A percentile compares a stretch with the other conserved stretches of the same genome.
phyloP scores from a whole-genome alignment of 441 rosid genomes.

The Jatropha podagrica region DNA sequence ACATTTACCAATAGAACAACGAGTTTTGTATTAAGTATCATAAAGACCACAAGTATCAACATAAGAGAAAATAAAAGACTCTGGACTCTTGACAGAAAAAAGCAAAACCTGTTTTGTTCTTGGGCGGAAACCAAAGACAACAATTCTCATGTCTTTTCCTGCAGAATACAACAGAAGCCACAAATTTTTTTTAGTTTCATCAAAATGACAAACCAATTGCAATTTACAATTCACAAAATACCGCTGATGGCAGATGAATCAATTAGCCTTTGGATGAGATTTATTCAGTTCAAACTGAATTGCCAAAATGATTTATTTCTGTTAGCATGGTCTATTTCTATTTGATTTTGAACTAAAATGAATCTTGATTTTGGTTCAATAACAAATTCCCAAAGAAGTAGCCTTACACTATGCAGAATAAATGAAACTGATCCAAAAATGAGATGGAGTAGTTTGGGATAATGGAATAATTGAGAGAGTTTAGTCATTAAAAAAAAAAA shows the following conservation, averaged over 20 bases:
- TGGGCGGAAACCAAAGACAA: constrained; percentile 94
- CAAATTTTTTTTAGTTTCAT: constrained; percentile 7
- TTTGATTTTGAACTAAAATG: neutral
- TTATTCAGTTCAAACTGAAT: neutral
- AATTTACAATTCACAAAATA: neutral
- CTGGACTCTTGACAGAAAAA: constrained; percentile 14
- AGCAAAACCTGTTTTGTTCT: constrained; percentile 74
- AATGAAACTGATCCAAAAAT: neutral
- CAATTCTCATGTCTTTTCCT: constrained; percentile 98
- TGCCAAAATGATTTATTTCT: neutral
- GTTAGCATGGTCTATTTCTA: neutral
- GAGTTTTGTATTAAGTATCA: neutral
- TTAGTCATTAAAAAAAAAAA: neutral
- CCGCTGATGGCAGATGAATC: neutral
- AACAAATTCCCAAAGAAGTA: neutral
- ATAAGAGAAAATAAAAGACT: neutral
- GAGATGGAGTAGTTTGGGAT: neutral
- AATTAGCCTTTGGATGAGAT: neutral
- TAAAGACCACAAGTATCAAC: neutral
- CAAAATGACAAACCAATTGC: constrained; percentile 15
- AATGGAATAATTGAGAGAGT: neutral
- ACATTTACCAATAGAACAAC: neutral
- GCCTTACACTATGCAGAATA: neutral
- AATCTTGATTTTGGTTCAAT: neutral
- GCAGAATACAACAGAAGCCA: constrained; percentile 29